Base-by-base conservation (phyloP, 1,139 yeast genomes). In the Pneumocystis canis region DNA sequence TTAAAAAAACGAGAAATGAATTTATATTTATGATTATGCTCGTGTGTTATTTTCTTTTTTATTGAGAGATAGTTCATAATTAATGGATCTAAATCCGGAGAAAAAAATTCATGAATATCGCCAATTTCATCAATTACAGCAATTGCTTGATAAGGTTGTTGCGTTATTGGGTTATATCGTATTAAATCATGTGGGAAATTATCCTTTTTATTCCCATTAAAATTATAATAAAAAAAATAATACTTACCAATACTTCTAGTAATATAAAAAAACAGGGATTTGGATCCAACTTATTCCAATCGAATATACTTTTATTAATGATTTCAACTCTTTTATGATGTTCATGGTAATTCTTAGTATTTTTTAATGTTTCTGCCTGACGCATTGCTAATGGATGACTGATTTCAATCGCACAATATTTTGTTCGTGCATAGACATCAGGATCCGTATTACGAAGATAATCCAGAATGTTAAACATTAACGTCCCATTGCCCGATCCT, bases 401-500 rank as follows among this genome's bases (percentile, higher is more conserved):
- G 66, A 88, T 87, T 73, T 88, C 96, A 67, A 88, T 84, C 64
- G 89, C 84, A 69, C 82, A 82, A 71, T 89, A 88, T 67, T 80
- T 80, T 0, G 90, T 84, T 58, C 82, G 77, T 14, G 76, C 74
- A 71, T 87, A 89, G 14, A 87, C 83, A 58, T 85, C 89, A 0
- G 95, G 92, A 66, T 85, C 85, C 25, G 79, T 76, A 31, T 75
- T 75, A 66, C 82, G 78, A 66, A 88, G 80, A 70, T 79, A 88
- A 69, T 84, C 84, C 68, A 88, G 74, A n/a, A 88, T 81, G 70
- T 88, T 85, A 65, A 81, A 74, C 96, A 88, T 88, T 64, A 88
- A 73, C 0, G 95, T 88, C 63, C 95, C 95, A 70, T 88, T 88
- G 67, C 96, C 96, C 47, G 92, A 95, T 64, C 96, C 96, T 80